Evolutionary conservation across 2,329 filamentous ascomycete species (phyloP).

Genomic region (Fusarium sp.): DNA sequence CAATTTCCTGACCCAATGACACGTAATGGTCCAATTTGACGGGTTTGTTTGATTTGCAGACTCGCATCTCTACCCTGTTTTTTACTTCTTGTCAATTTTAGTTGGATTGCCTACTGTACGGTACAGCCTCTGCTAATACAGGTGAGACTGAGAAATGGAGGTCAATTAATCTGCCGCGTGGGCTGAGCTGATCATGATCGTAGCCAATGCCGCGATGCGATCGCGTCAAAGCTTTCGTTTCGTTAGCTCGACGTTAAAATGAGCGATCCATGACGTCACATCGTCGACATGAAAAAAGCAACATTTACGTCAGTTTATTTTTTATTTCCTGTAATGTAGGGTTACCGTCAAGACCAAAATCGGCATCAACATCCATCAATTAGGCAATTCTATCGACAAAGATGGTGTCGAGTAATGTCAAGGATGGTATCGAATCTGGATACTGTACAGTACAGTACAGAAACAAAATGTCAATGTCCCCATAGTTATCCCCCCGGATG

Average conservation of each 20-base stretch:
- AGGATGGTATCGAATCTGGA: constrained; percentile 7
- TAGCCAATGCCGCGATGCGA: constrained; percentile 35
- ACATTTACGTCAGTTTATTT: constrained; percentile 32
- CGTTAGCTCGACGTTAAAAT: constrained; percentile 29
- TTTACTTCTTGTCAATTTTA: not conserved
- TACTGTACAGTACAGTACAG: not conserved
- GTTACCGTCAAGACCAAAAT: constrained; percentile 18
- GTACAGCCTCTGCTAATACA: not conserved
- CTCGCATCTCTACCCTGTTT: constrained; percentile 31
- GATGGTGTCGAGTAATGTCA: constrained; percentile 30
- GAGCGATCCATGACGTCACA: constrained; percentile 47
- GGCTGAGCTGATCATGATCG: constrained; percentile 32
- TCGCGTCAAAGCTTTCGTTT: constrained; percentile 30
- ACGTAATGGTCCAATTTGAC: constrained; percentile 36
- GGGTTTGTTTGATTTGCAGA: constrained; percentile 6
- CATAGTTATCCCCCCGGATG: not conserved
- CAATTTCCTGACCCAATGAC: constrained; percentile 21
- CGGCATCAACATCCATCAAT: constrained; percentile 31
- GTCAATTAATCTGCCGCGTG: constrained; percentile 16
- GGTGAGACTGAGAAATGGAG: not conserved
- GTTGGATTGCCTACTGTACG: not conserved
- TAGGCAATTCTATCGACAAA: constrained; percentile 25
- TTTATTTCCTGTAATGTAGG: constrained; percentile 6
- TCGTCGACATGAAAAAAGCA: constrained; percentile 11
- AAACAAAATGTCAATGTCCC: not conserved